phyloP scores from a whole-genome alignment of 1,284 basidiomycete genomes.

The Cutaneotrichosporon cavernicola region DNA sequence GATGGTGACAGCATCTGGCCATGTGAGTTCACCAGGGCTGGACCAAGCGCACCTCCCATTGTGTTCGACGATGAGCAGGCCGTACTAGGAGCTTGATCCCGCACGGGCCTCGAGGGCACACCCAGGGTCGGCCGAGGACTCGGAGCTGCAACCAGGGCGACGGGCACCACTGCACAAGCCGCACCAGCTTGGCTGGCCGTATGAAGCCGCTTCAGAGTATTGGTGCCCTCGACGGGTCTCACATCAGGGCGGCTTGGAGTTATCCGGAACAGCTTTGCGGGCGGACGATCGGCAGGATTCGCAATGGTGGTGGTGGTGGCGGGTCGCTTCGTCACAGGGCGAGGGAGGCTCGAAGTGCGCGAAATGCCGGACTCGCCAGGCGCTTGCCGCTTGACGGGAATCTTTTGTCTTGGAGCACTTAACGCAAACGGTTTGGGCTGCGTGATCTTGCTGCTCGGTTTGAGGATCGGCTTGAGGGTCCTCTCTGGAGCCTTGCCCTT shows the following conservation, averaged over 20 bases:
- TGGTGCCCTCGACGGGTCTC: background rate
- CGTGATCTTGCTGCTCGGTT: constrained; percentile 1
- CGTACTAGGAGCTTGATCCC: constrained; percentile 5
- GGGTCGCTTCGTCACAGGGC: background rate
- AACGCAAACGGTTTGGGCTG: background rate
- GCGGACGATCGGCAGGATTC: background rate
- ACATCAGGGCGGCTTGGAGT: background rate
- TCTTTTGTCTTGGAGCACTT: background rate
- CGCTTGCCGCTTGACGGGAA: background rate
- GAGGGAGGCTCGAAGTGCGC: background rate
- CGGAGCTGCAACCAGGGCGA: background rate
- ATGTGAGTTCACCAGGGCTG: constrained; percentile 9
- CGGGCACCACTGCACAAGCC: background rate
- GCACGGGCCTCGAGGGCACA: constrained; percentile 5
- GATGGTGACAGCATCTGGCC: constrained; percentile 20
- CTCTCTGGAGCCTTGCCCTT: background rate
- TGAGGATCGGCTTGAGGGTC: constrained; percentile 1
- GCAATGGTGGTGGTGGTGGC: background rate
- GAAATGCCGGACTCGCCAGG: background rate
- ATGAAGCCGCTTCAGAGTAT: constrained; percentile 11
- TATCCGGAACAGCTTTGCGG: background rate
- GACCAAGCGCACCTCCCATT: background rate
- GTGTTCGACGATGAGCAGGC: constrained; percentile 6
- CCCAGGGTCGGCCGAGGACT: constrained; percentile 13
- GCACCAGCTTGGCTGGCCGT: background rate